These are phyloP conservation scores for Epicoccum nigrum DNA, from an alignment of 2,329 filamentous ascomycete genomes.

Conservation along the genomic window DNA sequence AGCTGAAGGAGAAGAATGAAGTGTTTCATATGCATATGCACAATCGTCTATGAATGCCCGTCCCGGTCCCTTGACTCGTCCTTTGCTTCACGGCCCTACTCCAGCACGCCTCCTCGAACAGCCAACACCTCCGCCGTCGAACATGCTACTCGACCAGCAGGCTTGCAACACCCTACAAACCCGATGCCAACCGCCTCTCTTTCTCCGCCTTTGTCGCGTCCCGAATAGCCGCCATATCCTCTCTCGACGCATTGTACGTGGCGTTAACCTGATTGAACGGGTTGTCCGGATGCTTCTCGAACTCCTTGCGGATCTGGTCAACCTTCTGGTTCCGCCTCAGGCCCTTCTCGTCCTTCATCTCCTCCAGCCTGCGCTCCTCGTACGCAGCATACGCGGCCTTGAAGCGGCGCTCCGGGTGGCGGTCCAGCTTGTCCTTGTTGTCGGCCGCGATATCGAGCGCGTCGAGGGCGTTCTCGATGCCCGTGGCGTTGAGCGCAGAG, in stretches of 20 bases:
- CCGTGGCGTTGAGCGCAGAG: constrained; percentile 74
- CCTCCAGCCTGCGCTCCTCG: constrained; percentile 78
- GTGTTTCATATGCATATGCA: background rate
- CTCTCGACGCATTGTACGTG: constrained; percentile 76
- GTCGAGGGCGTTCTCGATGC: constrained; percentile 93
- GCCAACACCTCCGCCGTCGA: background rate
- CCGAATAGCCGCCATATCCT: constrained; percentile 73
- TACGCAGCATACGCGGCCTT: constrained; percentile 84
- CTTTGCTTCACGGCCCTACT: background rate
- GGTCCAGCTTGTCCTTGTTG: constrained; percentile 75
- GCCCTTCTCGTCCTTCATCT: constrained; percentile 86
- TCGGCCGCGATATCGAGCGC: constrained; percentile 73
- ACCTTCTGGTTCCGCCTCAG: constrained; percentile 83
- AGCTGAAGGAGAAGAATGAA: too few species aligned
- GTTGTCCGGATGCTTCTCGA: constrained; percentile 92
- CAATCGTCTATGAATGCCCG: background rate
- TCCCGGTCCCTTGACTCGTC: too few species aligned
- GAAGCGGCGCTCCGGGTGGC: constrained; percentile 85
- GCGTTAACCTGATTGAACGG: constrained; percentile 88
- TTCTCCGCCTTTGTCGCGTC: constrained; percentile 76
- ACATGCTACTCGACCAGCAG: too few species aligned
- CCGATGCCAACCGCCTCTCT: constrained; percentile 69
- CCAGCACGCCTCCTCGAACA: background rate
- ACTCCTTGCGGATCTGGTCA: constrained; percentile 86
- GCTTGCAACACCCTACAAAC: constrained; percentile 2